Conservation (phyloP, 805 yeast genomes). For the Candida insectalens region DNA sequence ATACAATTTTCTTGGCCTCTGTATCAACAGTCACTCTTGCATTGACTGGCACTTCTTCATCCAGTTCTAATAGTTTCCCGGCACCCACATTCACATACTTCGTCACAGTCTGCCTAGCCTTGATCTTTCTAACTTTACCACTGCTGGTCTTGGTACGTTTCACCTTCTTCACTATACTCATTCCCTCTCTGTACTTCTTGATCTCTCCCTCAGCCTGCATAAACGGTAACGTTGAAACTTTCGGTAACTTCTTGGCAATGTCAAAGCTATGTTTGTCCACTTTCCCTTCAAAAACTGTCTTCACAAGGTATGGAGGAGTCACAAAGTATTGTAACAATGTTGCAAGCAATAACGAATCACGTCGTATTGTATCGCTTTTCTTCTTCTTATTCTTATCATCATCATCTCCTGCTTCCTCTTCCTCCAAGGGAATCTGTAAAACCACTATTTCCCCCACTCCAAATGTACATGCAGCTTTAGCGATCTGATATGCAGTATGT, state of each 20-base stretch:
- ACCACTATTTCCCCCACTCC: constrained; percentile 69
- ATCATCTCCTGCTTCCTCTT: constrained; percentile 15
- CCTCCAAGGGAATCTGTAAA: constrained; percentile 37
- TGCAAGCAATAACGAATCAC: constrained; percentile 46
- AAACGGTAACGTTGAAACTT: constrained; percentile 65
- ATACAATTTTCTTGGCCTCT: constrained; percentile 49
- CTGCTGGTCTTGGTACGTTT: constrained; percentile 26
- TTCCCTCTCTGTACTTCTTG: constrained; percentile 50
- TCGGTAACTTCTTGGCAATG: constrained; percentile 59
- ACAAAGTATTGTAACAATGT: constrained; percentile 68
- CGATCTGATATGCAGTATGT: constrained; percentile 64
- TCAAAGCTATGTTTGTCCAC: constrained; percentile 25
- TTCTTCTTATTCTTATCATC: background rate
- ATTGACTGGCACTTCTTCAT: constrained; percentile 59
- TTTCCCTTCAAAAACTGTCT: constrained; percentile 41
- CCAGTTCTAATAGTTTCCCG: constrained; percentile 45
- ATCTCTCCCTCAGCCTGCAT: constrained; percentile 35
- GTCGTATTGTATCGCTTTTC: constrained; percentile 6
- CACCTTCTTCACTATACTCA: constrained; percentile 34
- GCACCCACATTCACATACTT: constrained; percentile 73
- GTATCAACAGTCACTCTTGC: constrained; percentile 77
- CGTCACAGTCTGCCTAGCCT: constrained; percentile 47
- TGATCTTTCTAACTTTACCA: constrained; percentile 33
- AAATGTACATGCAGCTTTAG: constrained; percentile 61
- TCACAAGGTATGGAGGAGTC: constrained; percentile 74